These are phyloP conservation scores for Irpex lacteus DNA, from an alignment of 1,284 basidiomycete species.

Conservation along the genomic window DNA sequence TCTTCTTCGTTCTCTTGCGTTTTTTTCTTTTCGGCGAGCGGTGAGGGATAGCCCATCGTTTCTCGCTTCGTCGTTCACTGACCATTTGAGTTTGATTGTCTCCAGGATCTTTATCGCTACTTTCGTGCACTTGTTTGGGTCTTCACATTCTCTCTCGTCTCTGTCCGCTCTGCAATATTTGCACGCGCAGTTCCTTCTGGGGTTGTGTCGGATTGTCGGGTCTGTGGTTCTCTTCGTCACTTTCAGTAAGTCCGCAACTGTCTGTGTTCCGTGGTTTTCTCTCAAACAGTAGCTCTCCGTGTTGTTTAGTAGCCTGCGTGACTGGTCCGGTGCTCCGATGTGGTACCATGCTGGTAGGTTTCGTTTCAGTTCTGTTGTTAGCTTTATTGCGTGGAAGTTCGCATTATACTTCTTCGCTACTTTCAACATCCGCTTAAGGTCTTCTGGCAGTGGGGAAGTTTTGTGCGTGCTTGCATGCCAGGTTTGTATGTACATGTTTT, in stretches of 20 bases:
- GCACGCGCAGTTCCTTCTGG: too few species aligned
- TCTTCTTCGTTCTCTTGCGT: background rate
- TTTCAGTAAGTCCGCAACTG: background rate
- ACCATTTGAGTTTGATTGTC: background rate
- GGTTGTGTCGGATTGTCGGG: too few species aligned
- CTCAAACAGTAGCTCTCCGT: background rate
- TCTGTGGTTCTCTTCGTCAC: too few species aligned
- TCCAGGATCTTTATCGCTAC: background rate
- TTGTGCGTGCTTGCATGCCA: conserved; percentile 15
- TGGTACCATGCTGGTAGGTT: conserved; percentile 26
- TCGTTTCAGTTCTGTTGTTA: background rate
- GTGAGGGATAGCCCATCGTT: background rate
- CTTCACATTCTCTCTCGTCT: too few species aligned
- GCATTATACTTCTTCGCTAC: conserved; percentile 9
- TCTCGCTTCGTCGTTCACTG: too few species aligned
- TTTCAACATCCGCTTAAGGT: conserved; percentile 9
- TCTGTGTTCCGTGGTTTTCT: background rate
- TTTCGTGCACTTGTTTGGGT: background rate
- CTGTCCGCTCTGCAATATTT: too few species aligned
- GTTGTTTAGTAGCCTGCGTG: background rate
- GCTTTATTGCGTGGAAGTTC: conserved; percentile 8
- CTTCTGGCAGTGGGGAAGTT: background rate
- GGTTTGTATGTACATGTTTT: conserved; percentile 17
- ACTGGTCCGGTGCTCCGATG: background rate
- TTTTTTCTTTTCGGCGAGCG: background rate